Evolutionary conservation across 192 early-diverging fungal genomes (phyloP).

Genomic region (Coemansia sp.): DNA sequence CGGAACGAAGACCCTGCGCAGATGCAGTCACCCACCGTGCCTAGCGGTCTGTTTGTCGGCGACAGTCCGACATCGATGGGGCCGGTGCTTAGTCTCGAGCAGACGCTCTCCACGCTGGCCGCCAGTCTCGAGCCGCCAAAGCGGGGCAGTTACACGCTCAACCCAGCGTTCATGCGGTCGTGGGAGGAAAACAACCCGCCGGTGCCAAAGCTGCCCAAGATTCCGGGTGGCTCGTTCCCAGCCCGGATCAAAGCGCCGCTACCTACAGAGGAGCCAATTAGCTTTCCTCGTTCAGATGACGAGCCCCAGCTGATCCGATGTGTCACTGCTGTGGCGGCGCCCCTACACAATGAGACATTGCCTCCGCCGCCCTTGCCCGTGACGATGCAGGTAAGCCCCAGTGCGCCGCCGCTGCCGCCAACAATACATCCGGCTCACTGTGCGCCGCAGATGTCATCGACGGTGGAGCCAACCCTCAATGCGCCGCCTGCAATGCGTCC

Average conservation of each 20-base stretch:
- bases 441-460: not conserved
- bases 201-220: constrained; percentile 31
- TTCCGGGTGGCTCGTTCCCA: constrained; percentile 16
- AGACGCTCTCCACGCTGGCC: constrained; percentile 1
- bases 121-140: constrained; percentile 1
- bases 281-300: constrained; percentile 32
- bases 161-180: constrained; percentile 24
- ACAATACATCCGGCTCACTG: not conserved
- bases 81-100: constrained; percentile 10
- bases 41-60: constrained; percentile 21
- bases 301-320: constrained; percentile 2
- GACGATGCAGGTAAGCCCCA: not conserved
- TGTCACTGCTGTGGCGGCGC: not conserved
- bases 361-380: not conserved
- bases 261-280: constrained; percentile 14
- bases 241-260: constrained; percentile 5
- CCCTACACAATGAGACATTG: not conserved
- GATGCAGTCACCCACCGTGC: constrained; percentile 46
- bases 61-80: constrained; percentile 7
- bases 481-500: not conserved
- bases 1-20: constrained; percentile 14
- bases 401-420: not conserved
- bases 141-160: constrained; percentile 31
- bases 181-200: constrained; percentile 37
- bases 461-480: not conserved